Base-by-base conservation (phyloP, 352 stramenopile genomes). In the Pythium rhizo-oryzae region DNA sequence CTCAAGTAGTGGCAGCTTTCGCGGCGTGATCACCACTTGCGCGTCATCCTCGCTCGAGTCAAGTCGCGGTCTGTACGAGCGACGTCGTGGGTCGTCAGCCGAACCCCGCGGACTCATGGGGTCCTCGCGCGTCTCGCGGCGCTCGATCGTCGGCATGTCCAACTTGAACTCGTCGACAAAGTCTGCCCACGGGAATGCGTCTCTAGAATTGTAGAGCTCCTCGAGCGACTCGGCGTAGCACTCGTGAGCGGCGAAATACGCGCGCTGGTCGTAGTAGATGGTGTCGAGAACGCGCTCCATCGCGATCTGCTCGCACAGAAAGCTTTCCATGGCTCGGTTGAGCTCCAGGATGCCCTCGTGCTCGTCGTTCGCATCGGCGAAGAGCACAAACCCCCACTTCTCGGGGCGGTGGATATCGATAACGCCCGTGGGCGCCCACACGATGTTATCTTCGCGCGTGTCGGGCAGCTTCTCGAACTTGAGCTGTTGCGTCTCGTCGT, bases 371-470 rank as follows among this genome's bases (percentile, higher is more conserved):
- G 81, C 56, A 5, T 72, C 76, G 23, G 76, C 85, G 49, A 93
- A 90, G 23, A 91, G 81, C 23, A 93, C 80, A 43, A 85, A 81
- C 0, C 82, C 81, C 85, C 85, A 93, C 37, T 84, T 81, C 46
- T 93, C 85, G 0, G 85, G 85, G 2, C 85, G 81, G 63, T 93
- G 85, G 51, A 93, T 91, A 57, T 93, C 85, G 54, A 93, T 79
- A 8, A 91, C 78, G 16, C 85, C 85, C 23, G 82, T 93, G 2
- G 85, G 75, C 8, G 85, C 76, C 85, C 85, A 93, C 39, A 90
- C 85, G 64, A 93, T 90, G 61, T 93, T 91, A 37, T 84, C 79
- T 63, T 91, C 84, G 1, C 70, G 67, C 8, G 66, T 81, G 30
- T 83, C 70, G 0, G 78, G 73, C 6, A 88, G 67, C 66, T 89